Evolutionary conservation across 345 rosid species (phyloP).

Genomic region (Pseudoturritis turrita): DNA sequence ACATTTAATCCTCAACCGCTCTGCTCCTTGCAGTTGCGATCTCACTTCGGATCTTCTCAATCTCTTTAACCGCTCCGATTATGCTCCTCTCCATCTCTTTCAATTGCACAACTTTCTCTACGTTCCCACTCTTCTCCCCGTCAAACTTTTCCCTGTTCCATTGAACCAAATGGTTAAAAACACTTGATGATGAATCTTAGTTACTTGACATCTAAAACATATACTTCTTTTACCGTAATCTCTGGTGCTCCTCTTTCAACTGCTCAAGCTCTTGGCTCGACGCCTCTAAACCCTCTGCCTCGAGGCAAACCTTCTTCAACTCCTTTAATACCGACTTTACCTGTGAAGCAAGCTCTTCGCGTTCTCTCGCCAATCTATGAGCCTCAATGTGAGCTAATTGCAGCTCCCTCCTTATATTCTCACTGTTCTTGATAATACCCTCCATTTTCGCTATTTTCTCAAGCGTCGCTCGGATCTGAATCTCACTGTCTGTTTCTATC

Average conservation of each 20-base stretch:
- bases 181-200: slow-evolving; percentile 1
- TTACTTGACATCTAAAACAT: slow-evolving; percentile 1
- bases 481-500: slow-evolving; percentile 66
- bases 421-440: slow-evolving; percentile 49
- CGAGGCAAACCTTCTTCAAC: slow-evolving; percentile 40
- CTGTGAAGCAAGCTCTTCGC: slow-evolving; percentile 55
- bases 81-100: slow-evolving; percentile 60
- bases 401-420: slow-evolving; percentile 60
- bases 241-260: slow-evolving; percentile 59
- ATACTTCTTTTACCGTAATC: slow-evolving; percentile 47
- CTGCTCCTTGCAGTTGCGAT: slow-evolving; percentile 24
- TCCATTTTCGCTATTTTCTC: slow-evolving; percentile 70
- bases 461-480: slow-evolving; percentile 57
- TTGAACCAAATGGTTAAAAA: background rate
- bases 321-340: slow-evolving; percentile 57
- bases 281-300: slow-evolving; percentile 47
- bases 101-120: slow-evolving; percentile 57
- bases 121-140: slow-evolving; percentile 60
- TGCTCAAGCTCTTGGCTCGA: slow-evolving; percentile 56
- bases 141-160: slow-evolving; percentile 55
- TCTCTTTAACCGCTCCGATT: slow-evolving; percentile 56
- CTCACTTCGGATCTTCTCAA: slow-evolving; percentile 56
- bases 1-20: background rate
- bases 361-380: slow-evolving; percentile 52
- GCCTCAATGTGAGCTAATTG: slow-evolving; percentile 67